Evolutionary conservation across 768 basidiomycete species (phyloP).

Genomic region (Lactifluus hygrophoroides): DNA sequence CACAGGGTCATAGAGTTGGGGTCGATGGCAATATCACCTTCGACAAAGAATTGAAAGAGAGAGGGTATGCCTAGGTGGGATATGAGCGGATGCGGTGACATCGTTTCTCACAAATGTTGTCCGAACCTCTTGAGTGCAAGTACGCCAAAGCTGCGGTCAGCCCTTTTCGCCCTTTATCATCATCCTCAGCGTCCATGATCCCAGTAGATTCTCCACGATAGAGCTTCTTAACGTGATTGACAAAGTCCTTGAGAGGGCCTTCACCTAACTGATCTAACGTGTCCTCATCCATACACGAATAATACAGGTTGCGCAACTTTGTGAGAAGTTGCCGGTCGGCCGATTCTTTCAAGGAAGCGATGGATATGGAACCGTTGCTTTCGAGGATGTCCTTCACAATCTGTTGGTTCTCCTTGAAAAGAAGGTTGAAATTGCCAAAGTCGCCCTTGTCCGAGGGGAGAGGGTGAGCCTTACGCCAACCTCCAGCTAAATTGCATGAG

Average conservation of each 20-base stretch:
- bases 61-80: slow-evolving; percentile 54
- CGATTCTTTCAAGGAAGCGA: slow-evolving; percentile 19
- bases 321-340: slow-evolving; percentile 48
- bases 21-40: slow-evolving; percentile 81
- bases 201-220: slow-evolving; percentile 47
- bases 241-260: slow-evolving; percentile 60
- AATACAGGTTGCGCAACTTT: slow-evolving; percentile 67
- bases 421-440: slow-evolving; percentile 62
- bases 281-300: slow-evolving; percentile 75
- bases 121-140: slow-evolving; percentile 73
- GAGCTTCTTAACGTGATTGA: slow-evolving; percentile 49
- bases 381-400: slow-evolving; percentile 69
- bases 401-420: slow-evolving; percentile 69
- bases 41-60: slow-evolving; percentile 74
- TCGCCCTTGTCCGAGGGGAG: slow-evolving; percentile 79
- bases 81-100: neutral
- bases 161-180: slow-evolving; percentile 37
- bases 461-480: slow-evolving; percentile 77
- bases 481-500: slow-evolving; percentile 49
- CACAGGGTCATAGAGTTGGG: slow-evolving; percentile 80
- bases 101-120: neutral
- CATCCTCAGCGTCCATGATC: slow-evolving; percentile 21
- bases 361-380: slow-evolving; percentile 26
- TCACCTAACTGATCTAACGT: slow-evolving; percentile 65
- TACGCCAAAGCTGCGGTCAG: slow-evolving; percentile 79